phyloP scores from a whole-genome alignment of 2,329 filamentous ascomycete genomes.

The Chaetomiaceae sp. region DNA sequence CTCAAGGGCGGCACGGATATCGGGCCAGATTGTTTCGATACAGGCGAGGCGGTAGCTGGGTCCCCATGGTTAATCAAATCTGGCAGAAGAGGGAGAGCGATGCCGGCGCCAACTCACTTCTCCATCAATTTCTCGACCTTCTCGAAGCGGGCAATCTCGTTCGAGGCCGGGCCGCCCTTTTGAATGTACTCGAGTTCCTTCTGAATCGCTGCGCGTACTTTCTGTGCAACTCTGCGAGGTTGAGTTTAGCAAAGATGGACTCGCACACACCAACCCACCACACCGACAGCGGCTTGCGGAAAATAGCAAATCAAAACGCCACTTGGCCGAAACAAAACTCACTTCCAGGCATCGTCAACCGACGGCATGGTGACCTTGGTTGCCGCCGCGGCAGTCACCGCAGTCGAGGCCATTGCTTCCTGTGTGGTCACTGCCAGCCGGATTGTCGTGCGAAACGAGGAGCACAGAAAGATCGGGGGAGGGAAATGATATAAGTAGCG shows the following conservation, averaged over 20 bases:
- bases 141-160: conserved; percentile 42
- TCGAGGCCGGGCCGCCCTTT: conserved; percentile 33
- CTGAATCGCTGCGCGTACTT: conserved; percentile 40
- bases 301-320: too few relatives aligned
- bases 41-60: conserved; percentile 56
- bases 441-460: not conserved
- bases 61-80: conserved; percentile 9
- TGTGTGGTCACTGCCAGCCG: conserved; percentile 5
- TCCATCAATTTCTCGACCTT: conserved; percentile 41
- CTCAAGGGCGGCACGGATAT: conserved; percentile 62
- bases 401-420: conserved; percentile 14
- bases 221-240: conserved; percentile 38
- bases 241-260: conserved; percentile 13
- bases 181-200: conserved; percentile 43
- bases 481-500: not conserved
- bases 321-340: conserved; percentile 8
- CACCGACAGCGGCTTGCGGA: not conserved
- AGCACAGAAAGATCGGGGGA: not conserved
- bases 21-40: conserved; percentile 66
- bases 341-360: conserved; percentile 23
- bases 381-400: conserved; percentile 1
- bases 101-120: conserved; percentile 33
- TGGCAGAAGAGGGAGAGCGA: not conserved
- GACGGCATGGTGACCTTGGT: conserved; percentile 12
- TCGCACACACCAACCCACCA: not conserved